Base-by-base conservation (phyloP, 2,329 filamentous ascomycete genomes). In the Teratosphaeriaceae sp. region DNA sequence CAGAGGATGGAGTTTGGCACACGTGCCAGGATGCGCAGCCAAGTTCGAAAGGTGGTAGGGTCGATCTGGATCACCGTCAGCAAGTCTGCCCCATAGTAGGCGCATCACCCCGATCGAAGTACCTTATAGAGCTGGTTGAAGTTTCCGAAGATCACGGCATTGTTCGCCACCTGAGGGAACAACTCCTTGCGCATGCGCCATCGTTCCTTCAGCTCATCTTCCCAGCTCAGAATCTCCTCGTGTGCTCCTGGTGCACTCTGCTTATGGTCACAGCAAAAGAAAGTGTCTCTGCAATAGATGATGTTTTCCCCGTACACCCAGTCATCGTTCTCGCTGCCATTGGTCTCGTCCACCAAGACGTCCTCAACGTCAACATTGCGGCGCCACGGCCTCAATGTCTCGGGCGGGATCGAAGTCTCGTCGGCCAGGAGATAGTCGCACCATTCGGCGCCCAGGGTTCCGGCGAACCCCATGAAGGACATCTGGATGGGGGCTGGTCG, bases 81-180 rank as follows among this genome's bases (percentile, higher is more conserved):
- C 19, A 40, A 13, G 20, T 5, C 11, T 12, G 11, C 8, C 19
- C n/a, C 29, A 16, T 16, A 29, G 26, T 11, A 3, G n/a, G n/a
- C n/a, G n/a, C n/a, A n/a, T 11, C 11, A 6, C 35, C 8, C 18
- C 31, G 29, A 7, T 11, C 18, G n/a, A 57, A 72, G 51, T 72
- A 92, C 89, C 80, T 98, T 98, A 70, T 98, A 98, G 23, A 98
- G 73, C 64, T 98, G 92, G 61, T 98, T 98, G 68, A 98, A 98
- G 65, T 98, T 98, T 5, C 88, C 92, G 45, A 98, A 75, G 55
- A 98, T 96, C 56, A 98, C 81, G 16, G 80, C 78, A 61, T 95
- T 83, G 56, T 97, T 85, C 2, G 80, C 71, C 11, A 98, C 71
- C 15, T 77, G 73, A 0, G 92, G 92, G 57, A 98, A 98, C 29